Conservation (phyloP, 129 eudicot genomes). For the Flaveria trinervia region DNA sequence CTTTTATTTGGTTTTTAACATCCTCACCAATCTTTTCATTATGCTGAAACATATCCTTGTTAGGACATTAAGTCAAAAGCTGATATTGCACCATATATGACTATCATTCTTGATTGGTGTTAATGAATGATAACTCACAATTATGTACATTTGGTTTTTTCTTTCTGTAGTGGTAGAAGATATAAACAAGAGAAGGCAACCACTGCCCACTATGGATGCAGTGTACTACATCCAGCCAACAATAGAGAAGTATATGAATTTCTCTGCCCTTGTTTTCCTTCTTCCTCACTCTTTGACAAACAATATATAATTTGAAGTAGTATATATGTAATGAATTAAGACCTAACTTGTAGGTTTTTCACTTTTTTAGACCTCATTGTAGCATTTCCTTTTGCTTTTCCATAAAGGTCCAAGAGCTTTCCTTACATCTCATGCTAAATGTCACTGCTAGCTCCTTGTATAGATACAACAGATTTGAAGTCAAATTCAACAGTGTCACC, state of each 20-base stretch:
- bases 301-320: conserved; percentile 3
- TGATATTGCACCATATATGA: conserved; percentile 13
- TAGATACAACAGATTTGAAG: background rate
- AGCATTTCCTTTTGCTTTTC: background rate
- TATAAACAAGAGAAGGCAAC: conserved; percentile 86
- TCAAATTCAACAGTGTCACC: background rate
- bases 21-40: conserved; percentile 8
- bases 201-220: conserved; percentile 93
- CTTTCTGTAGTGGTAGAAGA: conserved; percentile 88
- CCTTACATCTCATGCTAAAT: conserved; percentile 20
- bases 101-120: background rate
- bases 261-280: conserved; percentile 3
- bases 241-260: conserved; percentile 65
- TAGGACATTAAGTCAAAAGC: conserved; percentile 5
- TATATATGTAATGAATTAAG: background rate
- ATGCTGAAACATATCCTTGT: conserved; percentile 4
- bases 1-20: conserved; percentile 7
- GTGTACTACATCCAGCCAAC: conserved; percentile 92
- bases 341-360: background rate
- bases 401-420: conserved; percentile 11
- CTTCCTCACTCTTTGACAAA: conserved; percentile 3
- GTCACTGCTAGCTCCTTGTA: background rate
- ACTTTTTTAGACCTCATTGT: background rate
- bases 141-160: conserved; percentile 7
- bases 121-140: conserved; percentile 10